Conservation (phyloP, 768 basidiomycete genomes). For the Nidula microcarpa region DNA sequence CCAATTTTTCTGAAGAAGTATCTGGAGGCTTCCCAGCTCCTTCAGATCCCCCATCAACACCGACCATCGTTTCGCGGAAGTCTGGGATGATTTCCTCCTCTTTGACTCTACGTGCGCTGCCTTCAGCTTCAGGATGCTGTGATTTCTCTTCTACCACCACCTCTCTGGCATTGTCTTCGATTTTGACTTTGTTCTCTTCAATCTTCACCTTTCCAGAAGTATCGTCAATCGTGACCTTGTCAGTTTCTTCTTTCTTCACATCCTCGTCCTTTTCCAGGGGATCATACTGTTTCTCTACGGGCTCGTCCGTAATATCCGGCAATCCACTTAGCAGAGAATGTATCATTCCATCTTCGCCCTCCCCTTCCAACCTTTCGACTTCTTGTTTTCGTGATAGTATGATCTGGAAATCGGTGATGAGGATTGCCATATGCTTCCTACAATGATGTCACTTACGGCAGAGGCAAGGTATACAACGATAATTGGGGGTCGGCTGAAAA, state of each 20-base stretch:
- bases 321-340: constrained; percentile 70
- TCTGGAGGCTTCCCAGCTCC: too few relatives aligned
- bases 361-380: constrained; percentile 54
- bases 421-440: background rate
- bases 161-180: background rate
- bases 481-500: constrained; percentile 81
- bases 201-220: background rate
- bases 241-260: background rate
- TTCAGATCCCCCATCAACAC: too few relatives aligned
- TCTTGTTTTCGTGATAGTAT: constrained; percentile 71
- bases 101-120: background rate
- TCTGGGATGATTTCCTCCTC: too few relatives aligned
- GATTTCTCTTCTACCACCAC: background rate
- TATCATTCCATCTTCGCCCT: constrained; percentile 80
- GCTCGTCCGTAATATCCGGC: constrained; percentile 51
- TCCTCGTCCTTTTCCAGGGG: background rate
- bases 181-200: background rate
- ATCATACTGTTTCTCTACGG: background rate
- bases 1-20: too few relatives aligned
- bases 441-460: constrained; percentile 50
- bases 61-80: too few relatives aligned
- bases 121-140: background rate
- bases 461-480: constrained; percentile 78
- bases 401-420: constrained; percentile 41
- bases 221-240: background rate